Conservation (phyloP, 2,329 filamentous ascomycete genomes). For the Cladosporium phlei region DNA sequence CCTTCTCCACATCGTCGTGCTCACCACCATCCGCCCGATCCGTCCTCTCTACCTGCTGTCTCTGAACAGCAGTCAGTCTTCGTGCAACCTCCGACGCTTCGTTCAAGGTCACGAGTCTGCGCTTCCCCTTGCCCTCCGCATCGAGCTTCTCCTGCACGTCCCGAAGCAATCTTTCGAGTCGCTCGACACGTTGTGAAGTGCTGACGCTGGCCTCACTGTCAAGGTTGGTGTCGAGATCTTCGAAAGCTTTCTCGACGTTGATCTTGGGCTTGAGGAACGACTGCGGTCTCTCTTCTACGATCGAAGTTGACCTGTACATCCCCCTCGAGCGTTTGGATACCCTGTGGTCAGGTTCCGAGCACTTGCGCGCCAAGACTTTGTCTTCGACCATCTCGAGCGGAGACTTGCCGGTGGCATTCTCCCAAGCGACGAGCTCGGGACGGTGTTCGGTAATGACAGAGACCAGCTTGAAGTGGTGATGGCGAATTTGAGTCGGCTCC, state of each 20-base stretch:
- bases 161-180: too few relatives aligned
- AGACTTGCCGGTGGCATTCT: conserved; percentile 72
- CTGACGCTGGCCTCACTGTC: background rate
- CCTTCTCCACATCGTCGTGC: too few relatives aligned
- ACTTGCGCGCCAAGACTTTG: conserved; percentile 39
- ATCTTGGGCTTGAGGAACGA: background rate
- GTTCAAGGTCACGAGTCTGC: conserved; percentile 51
- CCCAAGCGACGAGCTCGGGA: conserved; percentile 59
- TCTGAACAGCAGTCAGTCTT: conserved; percentile 20
- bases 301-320: background rate
- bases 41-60: conserved; percentile 4
- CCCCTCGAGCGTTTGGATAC: background rate
- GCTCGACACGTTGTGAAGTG: too few relatives aligned
- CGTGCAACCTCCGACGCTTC: conserved; percentile 59
- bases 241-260: too few relatives aligned
- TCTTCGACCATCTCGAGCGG: conserved; percentile 64
- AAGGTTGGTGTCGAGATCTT: background rate
- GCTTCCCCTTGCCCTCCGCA: conserved; percentile 34
- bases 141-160: conserved; percentile 22
- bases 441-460: conserved; percentile 54
- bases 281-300: too few relatives aligned
- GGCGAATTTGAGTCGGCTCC: conserved; percentile 30
- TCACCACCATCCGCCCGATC: too few relatives aligned
- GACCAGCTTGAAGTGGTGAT: conserved; percentile 36
- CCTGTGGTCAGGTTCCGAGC: too few relatives aligned